These are phyloP conservation scores for Trypanosoma avium DNA, from an alignment of 208 protist species.

Conservation along the genomic window DNA sequence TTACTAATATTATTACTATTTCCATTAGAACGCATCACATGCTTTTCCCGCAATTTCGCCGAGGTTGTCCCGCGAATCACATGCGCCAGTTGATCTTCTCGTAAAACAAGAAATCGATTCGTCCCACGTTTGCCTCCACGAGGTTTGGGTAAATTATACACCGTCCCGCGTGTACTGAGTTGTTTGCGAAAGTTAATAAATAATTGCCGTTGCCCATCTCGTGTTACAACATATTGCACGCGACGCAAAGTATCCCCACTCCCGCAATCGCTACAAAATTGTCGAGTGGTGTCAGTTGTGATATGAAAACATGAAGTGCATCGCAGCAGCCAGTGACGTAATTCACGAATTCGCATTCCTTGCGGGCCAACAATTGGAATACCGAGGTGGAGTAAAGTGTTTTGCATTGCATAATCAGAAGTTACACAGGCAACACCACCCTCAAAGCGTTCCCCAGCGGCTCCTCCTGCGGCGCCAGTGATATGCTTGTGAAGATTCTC, in stretches of 20 bases:
- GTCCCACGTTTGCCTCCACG: constrained; percentile 85
- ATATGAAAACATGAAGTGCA: constrained; percentile 89
- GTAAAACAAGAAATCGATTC: constrained; percentile 82
- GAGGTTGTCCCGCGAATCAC: constrained; percentile 66
- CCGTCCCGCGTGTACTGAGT: constrained; percentile 84
- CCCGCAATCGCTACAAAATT: constrained; percentile 90
- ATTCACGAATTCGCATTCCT: constrained; percentile 85
- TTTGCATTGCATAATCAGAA: constrained; percentile 96
- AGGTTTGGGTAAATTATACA: constrained; percentile 88
- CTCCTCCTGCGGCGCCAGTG: constrained; percentile 6
- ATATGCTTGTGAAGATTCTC: constrained; percentile 81
- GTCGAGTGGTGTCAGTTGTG: constrained; percentile 88
- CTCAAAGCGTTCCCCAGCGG: constrained; percentile 42
- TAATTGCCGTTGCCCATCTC: constrained; percentile 78
- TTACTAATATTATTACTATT: too few species aligned
- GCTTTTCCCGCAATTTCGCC: constrained; percentile 54
- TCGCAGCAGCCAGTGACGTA: constrained; percentile 90
- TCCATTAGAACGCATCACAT: constrained; percentile 30
- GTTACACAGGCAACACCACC: constrained; percentile 91
- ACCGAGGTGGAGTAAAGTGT: constrained; percentile 91
- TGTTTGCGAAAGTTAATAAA: constrained; percentile 88
- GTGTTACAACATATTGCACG: constrained; percentile 90
- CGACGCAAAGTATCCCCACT: constrained; percentile 89
- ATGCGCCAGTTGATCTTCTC: constrained; percentile 90
- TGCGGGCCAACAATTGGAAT: constrained; percentile 84